These are phyloP conservation scores for Penicillium concentricum DNA, from an alignment of 2,329 filamentous ascomycete genomes.

Conservation along the genomic window DNA sequence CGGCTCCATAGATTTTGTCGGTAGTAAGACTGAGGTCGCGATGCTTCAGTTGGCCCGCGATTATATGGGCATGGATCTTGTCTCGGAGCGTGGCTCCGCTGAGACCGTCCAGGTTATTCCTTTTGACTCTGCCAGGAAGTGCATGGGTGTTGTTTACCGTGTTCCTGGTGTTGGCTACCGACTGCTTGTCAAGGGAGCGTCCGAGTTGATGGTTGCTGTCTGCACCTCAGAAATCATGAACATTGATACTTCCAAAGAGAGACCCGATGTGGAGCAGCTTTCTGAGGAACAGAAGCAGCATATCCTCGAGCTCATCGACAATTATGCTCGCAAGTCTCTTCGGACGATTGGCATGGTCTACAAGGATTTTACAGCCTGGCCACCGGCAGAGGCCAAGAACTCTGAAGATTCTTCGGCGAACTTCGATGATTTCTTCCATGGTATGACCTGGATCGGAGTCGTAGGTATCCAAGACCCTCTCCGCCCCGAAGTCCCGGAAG, in stretches of 20 bases:
- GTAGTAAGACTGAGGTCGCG: slow-evolving; percentile 76
- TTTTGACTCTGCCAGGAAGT: slow-evolving; percentile 74
- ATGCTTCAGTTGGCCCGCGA: slow-evolving; percentile 68
- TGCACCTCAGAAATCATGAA: slow-evolving; percentile 37
- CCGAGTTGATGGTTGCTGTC: slow-evolving; percentile 46
- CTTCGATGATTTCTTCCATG: slow-evolving; percentile 66
- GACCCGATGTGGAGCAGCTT: slow-evolving; percentile 25
- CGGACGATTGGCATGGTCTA: slow-evolving; percentile 74
- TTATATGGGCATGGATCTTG: slow-evolving; percentile 66
- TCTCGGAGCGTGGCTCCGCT: slow-evolving; percentile 61
- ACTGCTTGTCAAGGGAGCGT: slow-evolving; percentile 50
- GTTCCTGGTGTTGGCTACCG: slow-evolving; percentile 42
- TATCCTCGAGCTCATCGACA: slow-evolving; percentile 38
- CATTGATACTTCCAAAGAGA: slow-evolving; percentile 26
- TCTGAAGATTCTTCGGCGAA: slow-evolving; percentile 60
- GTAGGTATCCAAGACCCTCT: slow-evolving; percentile 76
- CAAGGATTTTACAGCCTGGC: slow-evolving; percentile 69
- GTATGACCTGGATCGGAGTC: slow-evolving; percentile 71
- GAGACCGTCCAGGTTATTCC: slow-evolving; percentile 67
- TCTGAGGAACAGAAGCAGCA: slow-evolving; percentile 26
- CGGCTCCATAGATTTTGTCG: slow-evolving; percentile 65
- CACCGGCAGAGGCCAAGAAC: slow-evolving; percentile 56
- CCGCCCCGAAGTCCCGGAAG: slow-evolving; percentile 64
- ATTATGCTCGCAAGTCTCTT: slow-evolving; percentile 57
- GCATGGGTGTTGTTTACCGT: slow-evolving; percentile 52